Evolutionary conservation across 1,284 basidiomycete genomes (phyloP), one percentile per base, ranked within the genome.

Genomic region (Malassezia obtusa): DNA sequence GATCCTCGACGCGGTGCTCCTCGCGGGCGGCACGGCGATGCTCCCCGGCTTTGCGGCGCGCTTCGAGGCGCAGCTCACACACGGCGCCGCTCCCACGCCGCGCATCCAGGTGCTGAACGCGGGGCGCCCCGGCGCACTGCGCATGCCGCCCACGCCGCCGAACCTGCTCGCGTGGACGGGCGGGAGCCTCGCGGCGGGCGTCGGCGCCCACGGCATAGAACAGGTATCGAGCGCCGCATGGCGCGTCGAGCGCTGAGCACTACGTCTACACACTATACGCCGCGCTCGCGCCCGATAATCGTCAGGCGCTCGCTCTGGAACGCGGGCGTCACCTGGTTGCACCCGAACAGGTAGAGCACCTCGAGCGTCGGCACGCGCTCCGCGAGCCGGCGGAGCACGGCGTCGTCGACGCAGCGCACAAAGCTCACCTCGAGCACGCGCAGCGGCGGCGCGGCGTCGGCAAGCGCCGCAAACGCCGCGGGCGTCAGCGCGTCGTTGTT

Each of bases 41-140:
- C 76, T 98, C 1, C 89, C 91, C 0, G 89, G 89, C 0, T 89
- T 96, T 74, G 86, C 92, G 37, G 82, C 85, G 7, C 83, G 92
- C 3, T 79, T 95, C 19, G 84, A 88, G 28, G 75, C 78, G 4
- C 85, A 91, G 64, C 78, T 95, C 25, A 69, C 85, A 1, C 79
- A 79, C 2, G 79, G 80, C 4, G 77, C 89, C 36, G 49, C 32
- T 11, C 38, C 26, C 19, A 11, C 28, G 19, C 39, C 49, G 6
- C 17, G 14, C 14, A 38, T 44, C 11, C 36, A 22, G 2, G 40
- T 55, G 8, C 49, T 55, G 1, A 45, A 49, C 21, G 35, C 24
- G 28, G 5, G n/a, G 19, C 21, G 11, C 11, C 25, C 30, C 2
- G 40, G 19, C 14, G 17, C n/a, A 14, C 26, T 28, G n/a, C 40